Percentiles rank a stretch among this genome's conserved stretches.
These are phyloP conservation scores for Torulaspora franciscae DNA, from an alignment of 805 yeast species.

Conservation along the genomic window DNA sequence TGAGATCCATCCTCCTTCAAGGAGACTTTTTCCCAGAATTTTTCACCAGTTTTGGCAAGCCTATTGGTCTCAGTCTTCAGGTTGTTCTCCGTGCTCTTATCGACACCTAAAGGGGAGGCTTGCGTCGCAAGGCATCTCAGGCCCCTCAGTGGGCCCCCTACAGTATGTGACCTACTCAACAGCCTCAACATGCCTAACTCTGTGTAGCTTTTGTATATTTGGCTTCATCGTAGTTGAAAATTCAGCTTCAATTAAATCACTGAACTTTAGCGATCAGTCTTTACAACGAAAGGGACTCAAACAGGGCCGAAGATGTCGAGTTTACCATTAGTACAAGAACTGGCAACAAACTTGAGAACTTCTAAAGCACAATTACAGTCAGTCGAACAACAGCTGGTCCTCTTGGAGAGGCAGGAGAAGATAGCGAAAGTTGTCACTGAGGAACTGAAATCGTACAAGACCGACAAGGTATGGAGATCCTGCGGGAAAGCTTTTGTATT, in stretches of 20 bases:
- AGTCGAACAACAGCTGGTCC: slow-evolving; percentile 29
- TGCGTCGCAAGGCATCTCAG: slow-evolving; percentile 11
- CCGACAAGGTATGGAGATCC: slow-evolving; percentile 70
- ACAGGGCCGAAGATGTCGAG: slow-evolving; percentile 7
- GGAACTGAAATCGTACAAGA: slow-evolving; percentile 48
- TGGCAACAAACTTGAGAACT: slow-evolving; percentile 28
- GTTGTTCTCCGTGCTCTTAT: slow-evolving; percentile 47
- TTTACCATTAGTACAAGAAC: slow-evolving; percentile 17
- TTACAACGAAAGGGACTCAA: background rate
- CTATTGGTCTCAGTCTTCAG: slow-evolving; percentile 59
- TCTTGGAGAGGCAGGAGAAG: slow-evolving; percentile 36
- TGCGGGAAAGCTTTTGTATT: slow-evolving; percentile 70
- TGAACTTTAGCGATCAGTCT: background rate
- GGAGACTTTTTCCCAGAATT: slow-evolving; percentile 76
- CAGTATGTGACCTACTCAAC: background rate
- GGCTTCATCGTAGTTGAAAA: background rate
- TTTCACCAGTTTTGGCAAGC: slow-evolving; percentile 59
- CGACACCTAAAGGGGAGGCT: slow-evolving; percentile 28
- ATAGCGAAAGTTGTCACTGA: slow-evolving; percentile 52
- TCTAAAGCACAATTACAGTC: slow-evolving; percentile 30
- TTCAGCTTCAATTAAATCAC: background rate
- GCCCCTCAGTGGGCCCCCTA: slow-evolving; percentile 1
- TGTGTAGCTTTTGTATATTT: background rate
- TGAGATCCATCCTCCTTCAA: slow-evolving; percentile 33
- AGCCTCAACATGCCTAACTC: slow-evolving; percentile 4